A percentile compares a stretch with the other conserved stretches of the same genome.
These are phyloP conservation scores for Tetraselmis striata DNA, from an alignment of 139 green algal genomes.

Conservation along the genomic window DNA sequence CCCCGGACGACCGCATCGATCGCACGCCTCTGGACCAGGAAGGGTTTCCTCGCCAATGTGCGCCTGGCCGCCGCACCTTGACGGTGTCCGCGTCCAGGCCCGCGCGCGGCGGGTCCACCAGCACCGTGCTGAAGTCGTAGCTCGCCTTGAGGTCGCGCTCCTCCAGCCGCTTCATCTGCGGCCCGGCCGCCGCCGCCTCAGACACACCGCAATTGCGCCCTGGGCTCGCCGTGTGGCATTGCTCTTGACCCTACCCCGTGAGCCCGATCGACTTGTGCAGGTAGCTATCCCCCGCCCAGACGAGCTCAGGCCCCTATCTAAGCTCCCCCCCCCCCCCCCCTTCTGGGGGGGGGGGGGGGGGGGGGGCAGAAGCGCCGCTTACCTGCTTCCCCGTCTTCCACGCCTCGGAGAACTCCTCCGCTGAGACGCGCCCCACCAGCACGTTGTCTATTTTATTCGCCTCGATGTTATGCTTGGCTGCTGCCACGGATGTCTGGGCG, in stretches of 20 bases:
- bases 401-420: conserved; percentile 76
- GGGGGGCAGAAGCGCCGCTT: background rate
- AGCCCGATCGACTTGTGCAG: no score
- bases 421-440: conserved; percentile 67
- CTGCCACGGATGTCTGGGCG: background rate
- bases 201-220: no score
- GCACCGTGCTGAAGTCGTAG: conserved; percentile 51
- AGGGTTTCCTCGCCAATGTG: no score
- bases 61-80: conserved; percentile 12
- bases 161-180: conserved; percentile 5
- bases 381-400: conserved; percentile 41
- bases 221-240: no score
- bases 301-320: no score
- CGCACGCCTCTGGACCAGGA: no score
- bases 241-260: no score
- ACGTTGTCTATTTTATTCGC: conserved; percentile 44
- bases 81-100: conserved; percentile 42
- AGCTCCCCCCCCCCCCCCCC: no score
- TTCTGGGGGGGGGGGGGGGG: no score
- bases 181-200: no score
- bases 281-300: no score
- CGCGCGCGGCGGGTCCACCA: conserved; percentile 78
- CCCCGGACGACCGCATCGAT: no score
- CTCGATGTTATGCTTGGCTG: conserved; percentile 35
- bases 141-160: conserved; percentile 4